A percentile compares a stretch with the other conserved stretches of the same genome.
phyloP scores from a whole-genome alignment of 805 yeast genomes.

The Yamadazyma sp. region DNA sequence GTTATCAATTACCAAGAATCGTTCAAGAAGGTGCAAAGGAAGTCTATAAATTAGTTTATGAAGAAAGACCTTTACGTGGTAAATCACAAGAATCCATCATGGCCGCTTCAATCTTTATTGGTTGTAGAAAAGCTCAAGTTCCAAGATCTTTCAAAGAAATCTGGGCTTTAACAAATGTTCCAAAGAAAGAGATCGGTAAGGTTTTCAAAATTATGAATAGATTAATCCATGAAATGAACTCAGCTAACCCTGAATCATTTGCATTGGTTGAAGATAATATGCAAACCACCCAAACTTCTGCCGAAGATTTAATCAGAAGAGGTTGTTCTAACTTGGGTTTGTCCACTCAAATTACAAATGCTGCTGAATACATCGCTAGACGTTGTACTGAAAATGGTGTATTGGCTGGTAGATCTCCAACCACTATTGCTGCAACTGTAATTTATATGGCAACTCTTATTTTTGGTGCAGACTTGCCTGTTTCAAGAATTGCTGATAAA shows the following conservation, averaged over 20 bases:
- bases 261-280: conserved; percentile 46
- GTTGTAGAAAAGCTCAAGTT: conserved; percentile 90
- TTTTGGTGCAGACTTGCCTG: conserved; percentile 74
- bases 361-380: conserved; percentile 90
- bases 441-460: conserved; percentile 90
- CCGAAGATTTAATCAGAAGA: conserved; percentile 92
- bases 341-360: conserved; percentile 77
- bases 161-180: conserved; percentile 91
- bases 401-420: conserved; percentile 94
- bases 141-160: conserved; percentile 95
- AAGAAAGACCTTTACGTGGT: conserved; percentile 81
- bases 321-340: conserved; percentile 95
- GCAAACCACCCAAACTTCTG: conserved; percentile 80
- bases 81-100: conserved; percentile 90
- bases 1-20: conserved; percentile 88
- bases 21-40: conserved; percentile 98
- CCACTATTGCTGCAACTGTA: conserved; percentile 96
- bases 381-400: conserved; percentile 89
- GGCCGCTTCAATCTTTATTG: conserved; percentile 94
- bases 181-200: conserved; percentile 90
- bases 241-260: conserved; percentile 40
- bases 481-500: conserved; percentile 81
- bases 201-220: conserved; percentile 78
- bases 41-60: conserved; percentile 87
- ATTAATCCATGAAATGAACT: conserved; percentile 55